Conservation (phyloP, 208 protist species). For the Endotrypanum monterogeii region DNA sequence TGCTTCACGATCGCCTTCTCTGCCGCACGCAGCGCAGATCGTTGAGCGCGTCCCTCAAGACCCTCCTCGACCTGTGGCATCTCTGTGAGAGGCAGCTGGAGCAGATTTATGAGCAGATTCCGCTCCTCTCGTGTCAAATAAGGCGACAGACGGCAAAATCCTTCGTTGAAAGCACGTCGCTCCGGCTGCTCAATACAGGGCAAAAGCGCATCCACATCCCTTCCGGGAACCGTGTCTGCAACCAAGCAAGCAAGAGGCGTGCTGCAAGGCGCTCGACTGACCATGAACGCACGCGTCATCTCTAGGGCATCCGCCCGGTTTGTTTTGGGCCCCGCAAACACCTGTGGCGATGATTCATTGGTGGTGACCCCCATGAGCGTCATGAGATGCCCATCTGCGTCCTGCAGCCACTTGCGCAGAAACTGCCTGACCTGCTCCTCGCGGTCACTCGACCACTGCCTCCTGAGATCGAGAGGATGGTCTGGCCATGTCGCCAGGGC, state of each 20-base stretch:
- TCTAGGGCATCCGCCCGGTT: background rate
- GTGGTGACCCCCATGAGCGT: background rate
- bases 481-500: background rate
- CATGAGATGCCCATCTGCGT: slow-evolving; percentile 6
- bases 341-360: background rate
- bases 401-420: background rate
- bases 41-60: background rate
- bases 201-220: slow-evolving; percentile 10
- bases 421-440: slow-evolving; percentile 3
- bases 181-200: slow-evolving; percentile 33
- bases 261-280: slow-evolving; percentile 7
- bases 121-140: slow-evolving; percentile 13
- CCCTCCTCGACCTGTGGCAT: background rate
- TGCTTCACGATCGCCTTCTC: slow-evolving; percentile 17
- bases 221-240: slow-evolving; percentile 16
- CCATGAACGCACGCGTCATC: slow-evolving; percentile 7
- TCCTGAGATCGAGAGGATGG: slow-evolving; percentile 3
- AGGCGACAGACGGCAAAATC: slow-evolving; percentile 17
- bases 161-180: slow-evolving; percentile 20
- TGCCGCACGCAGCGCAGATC: background rate
- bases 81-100: slow-evolving; percentile 32
- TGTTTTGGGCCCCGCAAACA: slow-evolving; percentile 2
- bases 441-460: slow-evolving; percentile 4
- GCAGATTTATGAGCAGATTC: slow-evolving; percentile 14
- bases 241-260: slow-evolving; percentile 14